These are phyloP conservation scores for Carallia brachiata DNA, from an alignment of 345 rosid species.

Conservation along the genomic window DNA sequence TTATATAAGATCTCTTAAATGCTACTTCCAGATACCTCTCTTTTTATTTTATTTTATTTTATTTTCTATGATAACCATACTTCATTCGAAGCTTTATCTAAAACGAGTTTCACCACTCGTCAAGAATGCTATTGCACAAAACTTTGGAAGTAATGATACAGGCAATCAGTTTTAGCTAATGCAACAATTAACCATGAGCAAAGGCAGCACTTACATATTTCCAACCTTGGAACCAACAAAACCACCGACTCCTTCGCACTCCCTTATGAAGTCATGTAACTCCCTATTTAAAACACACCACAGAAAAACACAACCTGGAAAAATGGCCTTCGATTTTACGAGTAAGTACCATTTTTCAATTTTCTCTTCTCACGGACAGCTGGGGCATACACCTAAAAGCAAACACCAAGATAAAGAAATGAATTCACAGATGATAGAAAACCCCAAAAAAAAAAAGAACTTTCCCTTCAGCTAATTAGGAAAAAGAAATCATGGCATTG, in stretches of 20 bases:
- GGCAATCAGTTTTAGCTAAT: not conserved
- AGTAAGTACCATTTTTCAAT: slow-evolving; percentile 63
- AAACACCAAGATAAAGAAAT: slow-evolving; percentile 7
- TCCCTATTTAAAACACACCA: slow-evolving; percentile 76
- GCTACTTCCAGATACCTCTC: not conserved
- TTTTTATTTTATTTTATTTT: not conserved
- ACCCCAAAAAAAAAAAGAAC: too few species aligned
- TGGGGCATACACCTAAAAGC: slow-evolving; percentile 73
- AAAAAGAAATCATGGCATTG: too few species aligned
- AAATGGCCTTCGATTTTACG: slow-evolving; percentile 63
- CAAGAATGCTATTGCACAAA: not conserved
- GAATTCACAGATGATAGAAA: not conserved
- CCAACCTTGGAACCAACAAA: slow-evolving; percentile 83
- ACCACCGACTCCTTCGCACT: slow-evolving; percentile 69
- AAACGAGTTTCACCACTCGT: too few species aligned
- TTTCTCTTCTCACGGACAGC: slow-evolving; percentile 60
- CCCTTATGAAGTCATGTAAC: slow-evolving; percentile 73
- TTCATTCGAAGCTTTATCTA: too few species aligned
- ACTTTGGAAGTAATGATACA: not conserved
- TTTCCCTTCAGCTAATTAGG: too few species aligned
- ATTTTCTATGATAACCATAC: too few species aligned
- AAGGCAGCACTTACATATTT: slow-evolving; percentile 55
- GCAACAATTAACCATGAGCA: slow-evolving; percentile 4
- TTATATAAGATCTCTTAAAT: not conserved
- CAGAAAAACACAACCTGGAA: slow-evolving; percentile 78